Evolutionary conservation across 106 monocot genomes (phyloP).

Genomic region (Apostasia ramifera): DNA sequence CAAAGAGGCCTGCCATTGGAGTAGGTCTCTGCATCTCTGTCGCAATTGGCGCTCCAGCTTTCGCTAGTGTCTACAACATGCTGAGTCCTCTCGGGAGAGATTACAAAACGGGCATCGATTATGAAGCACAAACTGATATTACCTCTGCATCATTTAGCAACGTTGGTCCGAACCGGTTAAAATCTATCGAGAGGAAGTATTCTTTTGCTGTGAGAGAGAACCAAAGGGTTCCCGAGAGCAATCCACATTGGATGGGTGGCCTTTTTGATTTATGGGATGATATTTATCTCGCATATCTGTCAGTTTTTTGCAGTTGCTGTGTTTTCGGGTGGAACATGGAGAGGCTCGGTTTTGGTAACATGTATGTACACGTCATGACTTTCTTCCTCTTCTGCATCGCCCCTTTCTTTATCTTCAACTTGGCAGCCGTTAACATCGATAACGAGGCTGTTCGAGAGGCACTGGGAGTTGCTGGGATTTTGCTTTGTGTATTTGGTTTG

Average conservation of each 20-base stretch:
- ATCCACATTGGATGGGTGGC: slow-evolving; percentile 48
- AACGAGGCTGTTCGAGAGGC: slow-evolving; percentile 32
- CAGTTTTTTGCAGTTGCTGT: slow-evolving; percentile 58
- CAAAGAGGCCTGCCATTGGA: slow-evolving; percentile 55
- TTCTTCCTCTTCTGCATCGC: slow-evolving; percentile 49
- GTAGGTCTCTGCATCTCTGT: slow-evolving; percentile 60
- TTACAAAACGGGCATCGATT: slow-evolving; percentile 38
- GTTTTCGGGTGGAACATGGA: slow-evolving; percentile 84
- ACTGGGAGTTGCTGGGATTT: slow-evolving; percentile 34
- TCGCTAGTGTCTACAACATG: slow-evolving; percentile 62
- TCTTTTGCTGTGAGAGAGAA: slow-evolving; percentile 36
- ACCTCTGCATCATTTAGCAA: neutral
- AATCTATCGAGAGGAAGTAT: slow-evolving; percentile 46
- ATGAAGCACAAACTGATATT: slow-evolving; percentile 24
- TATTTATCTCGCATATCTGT: slow-evolving; percentile 32
- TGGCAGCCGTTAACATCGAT: slow-evolving; percentile 54
- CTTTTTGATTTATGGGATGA: slow-evolving; percentile 51
- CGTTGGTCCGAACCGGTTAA: slow-evolving; percentile 6
- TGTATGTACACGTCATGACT: slow-evolving; percentile 60
- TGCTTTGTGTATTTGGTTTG: slow-evolving; percentile 51
- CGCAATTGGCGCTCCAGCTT: slow-evolving; percentile 51
- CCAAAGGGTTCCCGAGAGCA: slow-evolving; percentile 15
- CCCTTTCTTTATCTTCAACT: slow-evolving; percentile 58
- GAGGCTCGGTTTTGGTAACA: slow-evolving; percentile 65
- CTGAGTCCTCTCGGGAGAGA: slow-evolving; percentile 78